Base-by-base conservation (phyloP, 805 yeast species). In the Wickerhamiella galacta region DNA sequence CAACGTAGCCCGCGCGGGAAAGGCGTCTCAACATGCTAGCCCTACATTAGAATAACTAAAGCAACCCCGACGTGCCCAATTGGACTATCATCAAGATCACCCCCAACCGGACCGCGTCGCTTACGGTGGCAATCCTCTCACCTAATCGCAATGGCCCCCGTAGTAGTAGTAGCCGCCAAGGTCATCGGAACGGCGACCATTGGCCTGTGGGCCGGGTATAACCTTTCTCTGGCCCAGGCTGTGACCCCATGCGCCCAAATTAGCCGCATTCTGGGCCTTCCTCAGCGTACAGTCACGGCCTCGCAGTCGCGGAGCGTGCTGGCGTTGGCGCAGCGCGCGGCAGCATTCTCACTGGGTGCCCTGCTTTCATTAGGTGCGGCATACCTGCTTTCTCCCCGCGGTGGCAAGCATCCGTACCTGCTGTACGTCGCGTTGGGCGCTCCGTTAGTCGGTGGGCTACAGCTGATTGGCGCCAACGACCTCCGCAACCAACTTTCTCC, bases 151-250 rank as follows among this genome's bases (percentile, higher is more conserved):
- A 25, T 25, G 28, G 19, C 28, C 5, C 28, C 28, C 15, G 7
- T 25, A 12, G 17, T 25, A 7, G 6, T 49, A 9, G 45, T 53
- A 24, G 33, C 52, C 17, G 45, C 56, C 31, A 53, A 53, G 35
- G 53, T 53, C 30, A 33, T 51, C 18, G 58, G 58, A 8, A 54
- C 58, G 20, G 49, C 49, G 19, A 45, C 57, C 12, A 40, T 54
- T 27, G 58, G 58, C 16, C 39, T 53, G 16, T 47, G 55, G 42
- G 53, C 58, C 30, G 57, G 57, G 17, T 44, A 46, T 29, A 46
- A 52, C 39, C 29, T 41, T 14, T 43, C 51, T 8, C 30, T 45
- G 14, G 31, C 44, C 36, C 26, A 34, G 45, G 28, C 33, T 9
- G 30, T 29, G 21, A 28, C 24, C 8, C 17, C 19, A 14, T 16